Evolutionary conservation across 1,139 yeast species (phyloP).

Genomic region (Debaryomyces fabryi): DNA sequence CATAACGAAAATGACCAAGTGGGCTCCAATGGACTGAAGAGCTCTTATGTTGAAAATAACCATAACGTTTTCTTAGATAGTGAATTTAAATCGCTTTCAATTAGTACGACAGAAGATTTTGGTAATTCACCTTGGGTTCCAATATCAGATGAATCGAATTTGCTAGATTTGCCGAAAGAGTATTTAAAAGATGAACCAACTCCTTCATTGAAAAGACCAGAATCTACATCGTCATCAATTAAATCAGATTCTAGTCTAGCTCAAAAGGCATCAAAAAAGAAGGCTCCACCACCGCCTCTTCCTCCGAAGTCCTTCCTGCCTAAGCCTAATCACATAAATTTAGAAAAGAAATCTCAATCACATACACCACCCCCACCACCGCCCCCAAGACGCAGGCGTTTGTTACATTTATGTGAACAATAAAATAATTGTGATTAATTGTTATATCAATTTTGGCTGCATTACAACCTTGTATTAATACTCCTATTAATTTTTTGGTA

Average conservation of each 20-base stretch:
- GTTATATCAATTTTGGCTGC: background rate
- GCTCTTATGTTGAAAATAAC: slow-evolving; percentile 20
- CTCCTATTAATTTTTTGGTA: too few species aligned
- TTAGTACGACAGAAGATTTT: background rate
- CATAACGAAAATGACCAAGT: slow-evolving; percentile 25
- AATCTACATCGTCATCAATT: slow-evolving; percentile 8
- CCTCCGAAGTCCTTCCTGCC: slow-evolving; percentile 21
- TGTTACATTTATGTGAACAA: background rate
- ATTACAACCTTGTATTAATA: background rate
- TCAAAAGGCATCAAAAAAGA: slow-evolving; percentile 29
- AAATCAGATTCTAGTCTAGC: slow-evolving; percentile 7
- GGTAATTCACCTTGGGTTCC: background rate
- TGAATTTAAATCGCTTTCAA: slow-evolving; percentile 10
- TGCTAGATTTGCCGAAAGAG: slow-evolving; percentile 40
- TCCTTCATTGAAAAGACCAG: slow-evolving; percentile 9
- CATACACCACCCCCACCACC: slow-evolving; percentile 14
- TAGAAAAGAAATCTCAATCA: slow-evolving; percentile 1
- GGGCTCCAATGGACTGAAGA: slow-evolving; percentile 11
- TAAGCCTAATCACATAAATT: background rate
- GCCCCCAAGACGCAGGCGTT: slow-evolving; percentile 22
- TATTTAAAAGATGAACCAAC: slow-evolving; percentile 26
- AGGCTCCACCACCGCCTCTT: slow-evolving; percentile 49
- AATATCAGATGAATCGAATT: slow-evolving; percentile 16
- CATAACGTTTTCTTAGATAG: slow-evolving; percentile 24
- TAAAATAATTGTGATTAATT: background rate